A percentile compares a stretch with the other conserved stretches of the same genome.
Evolutionary conservation across 1,284 basidiomycete genomes (phyloP).

Genomic region (Trichosporon sp.): DNA sequence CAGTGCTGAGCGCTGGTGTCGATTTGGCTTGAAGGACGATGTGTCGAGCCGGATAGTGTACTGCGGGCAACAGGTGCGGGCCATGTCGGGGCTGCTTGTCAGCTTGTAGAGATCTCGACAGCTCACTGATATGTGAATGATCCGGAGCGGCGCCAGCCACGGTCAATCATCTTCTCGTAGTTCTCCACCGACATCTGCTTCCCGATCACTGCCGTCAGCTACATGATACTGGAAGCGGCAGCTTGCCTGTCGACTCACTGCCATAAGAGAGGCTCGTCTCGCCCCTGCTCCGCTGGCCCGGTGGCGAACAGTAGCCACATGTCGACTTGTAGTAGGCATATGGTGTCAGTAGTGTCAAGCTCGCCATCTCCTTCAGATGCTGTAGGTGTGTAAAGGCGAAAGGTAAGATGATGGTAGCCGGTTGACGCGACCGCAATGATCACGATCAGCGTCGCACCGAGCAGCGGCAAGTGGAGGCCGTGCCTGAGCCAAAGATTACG

Average conservation of each 20-base stretch:
- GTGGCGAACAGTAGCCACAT: constrained; percentile 51
- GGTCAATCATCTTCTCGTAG: constrained; percentile 62
- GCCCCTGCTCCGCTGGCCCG: constrained; percentile 31
- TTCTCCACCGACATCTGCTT: constrained; percentile 18
- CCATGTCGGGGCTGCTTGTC: constrained; percentile 65
- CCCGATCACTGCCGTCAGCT: neutral
- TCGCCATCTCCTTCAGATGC: constrained; percentile 10
- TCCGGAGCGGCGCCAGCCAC: constrained; percentile 84
- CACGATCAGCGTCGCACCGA: neutral
- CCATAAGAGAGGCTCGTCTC: constrained; percentile 47
- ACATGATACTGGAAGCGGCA: neutral
- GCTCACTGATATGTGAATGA: constrained; percentile 56
- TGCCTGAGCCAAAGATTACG: neutral
- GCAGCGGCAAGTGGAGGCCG: neutral
- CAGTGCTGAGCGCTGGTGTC: constrained; percentile 68
- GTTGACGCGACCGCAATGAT: neutral
- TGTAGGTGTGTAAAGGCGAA: neutral
- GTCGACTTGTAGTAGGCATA: constrained; percentile 40
- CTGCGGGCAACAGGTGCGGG: constrained; percentile 78
- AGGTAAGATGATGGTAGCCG: neutral
- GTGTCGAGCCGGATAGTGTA: constrained; percentile 88
- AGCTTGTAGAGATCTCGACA: constrained; percentile 1
- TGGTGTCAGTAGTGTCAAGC: constrained; percentile 31
- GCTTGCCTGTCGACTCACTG: constrained; percentile 27
- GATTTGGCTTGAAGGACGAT: constrained; percentile 63